These are phyloP conservation scores for Pythium periplocum DNA, from an alignment of 352 stramenopile species.

Conservation along the genomic window DNA sequence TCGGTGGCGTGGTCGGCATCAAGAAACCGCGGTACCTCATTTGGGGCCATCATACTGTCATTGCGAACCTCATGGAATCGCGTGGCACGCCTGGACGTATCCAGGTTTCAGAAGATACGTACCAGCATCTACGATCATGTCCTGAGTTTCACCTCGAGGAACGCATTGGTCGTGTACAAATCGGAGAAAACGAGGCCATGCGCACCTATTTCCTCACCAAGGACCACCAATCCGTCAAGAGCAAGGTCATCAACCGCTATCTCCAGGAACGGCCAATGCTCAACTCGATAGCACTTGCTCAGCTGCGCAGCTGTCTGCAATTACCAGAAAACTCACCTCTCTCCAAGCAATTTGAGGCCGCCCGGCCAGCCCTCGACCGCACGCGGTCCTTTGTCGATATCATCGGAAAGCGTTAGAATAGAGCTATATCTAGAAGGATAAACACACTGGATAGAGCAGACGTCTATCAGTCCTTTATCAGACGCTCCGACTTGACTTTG, in stretches of 20 bases:
- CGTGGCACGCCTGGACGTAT: constrained; percentile 46
- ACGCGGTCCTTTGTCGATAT: constrained; percentile 44
- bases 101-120: constrained; percentile 60
- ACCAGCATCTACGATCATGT: constrained; percentile 39
- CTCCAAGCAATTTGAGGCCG: constrained; percentile 38
- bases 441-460: too few relatives aligned
- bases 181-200: constrained; percentile 50
- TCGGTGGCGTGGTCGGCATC: constrained; percentile 77
- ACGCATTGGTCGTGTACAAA: constrained; percentile 36
- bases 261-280: constrained; percentile 30
- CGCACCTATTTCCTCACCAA: constrained; percentile 44
- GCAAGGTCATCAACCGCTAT: constrained; percentile 43
- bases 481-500: too few relatives aligned
- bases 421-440: too few relatives aligned
- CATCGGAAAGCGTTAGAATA: constrained; percentile 21
- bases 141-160: constrained; percentile 53
- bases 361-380: constrained; percentile 15
- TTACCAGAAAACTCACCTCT: constrained; percentile 46
- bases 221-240: constrained; percentile 41
- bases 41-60: constrained; percentile 74
- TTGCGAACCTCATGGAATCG: constrained; percentile 80
- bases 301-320: constrained; percentile 48
- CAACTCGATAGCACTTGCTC: constrained; percentile 34
- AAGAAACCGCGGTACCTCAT: constrained; percentile 86
- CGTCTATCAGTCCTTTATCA: too few relatives aligned